Base-by-base conservation (phyloP, 768 basidiomycete species). In the Naganishia randhawae region DNA sequence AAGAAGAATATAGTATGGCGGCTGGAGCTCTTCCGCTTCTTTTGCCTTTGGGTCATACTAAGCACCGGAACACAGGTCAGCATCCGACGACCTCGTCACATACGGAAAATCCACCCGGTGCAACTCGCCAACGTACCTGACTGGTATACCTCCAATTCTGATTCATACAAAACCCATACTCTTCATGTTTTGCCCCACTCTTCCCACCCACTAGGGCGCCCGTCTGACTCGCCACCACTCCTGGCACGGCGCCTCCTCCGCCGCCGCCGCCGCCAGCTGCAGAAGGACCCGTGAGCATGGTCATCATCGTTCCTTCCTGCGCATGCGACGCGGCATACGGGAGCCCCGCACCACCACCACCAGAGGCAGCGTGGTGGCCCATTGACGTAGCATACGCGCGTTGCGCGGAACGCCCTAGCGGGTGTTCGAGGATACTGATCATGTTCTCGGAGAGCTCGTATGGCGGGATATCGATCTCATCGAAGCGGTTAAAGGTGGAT, bases 101-200 rank as follows among this genome's bases (percentile, higher is more conserved):
- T n/a, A 48, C 53, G 9, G 29, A 32, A 16, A 39, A n/a, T n/a
- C n/a, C n/a, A n/a, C n/a, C n/a, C 22, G n/a, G 17, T 25, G 9
- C 3, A 27, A 35, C 27, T n/a, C n/a, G 32, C 8, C 16, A 16
- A 69, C 71, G 65, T 65, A 77, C 73, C 71, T 76, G 75, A 74
- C 66, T 85, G 81, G 74, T 86, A 85, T 64, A 82, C 76, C 63
- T 82, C 81, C 68, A 89, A 76, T 82, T 82, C 70, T 89, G 86
- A 74, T 92, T 87, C 29, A 85, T 86, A 75, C 90, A 92, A 79
- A 92, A 91, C 0, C 94, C 94, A 77, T 94, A 97, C 81, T 97
- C 94, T 29, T 89, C 85, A 81, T 98, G 80, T 71, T 74, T 78
- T 37, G 70, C 69, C 57, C 76, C 77, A 48, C 71, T 76, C 35